Base-by-base conservation (phyloP, 495 filamentous ascomycete species). In the Diplogelasinospora grovesii region DNA sequence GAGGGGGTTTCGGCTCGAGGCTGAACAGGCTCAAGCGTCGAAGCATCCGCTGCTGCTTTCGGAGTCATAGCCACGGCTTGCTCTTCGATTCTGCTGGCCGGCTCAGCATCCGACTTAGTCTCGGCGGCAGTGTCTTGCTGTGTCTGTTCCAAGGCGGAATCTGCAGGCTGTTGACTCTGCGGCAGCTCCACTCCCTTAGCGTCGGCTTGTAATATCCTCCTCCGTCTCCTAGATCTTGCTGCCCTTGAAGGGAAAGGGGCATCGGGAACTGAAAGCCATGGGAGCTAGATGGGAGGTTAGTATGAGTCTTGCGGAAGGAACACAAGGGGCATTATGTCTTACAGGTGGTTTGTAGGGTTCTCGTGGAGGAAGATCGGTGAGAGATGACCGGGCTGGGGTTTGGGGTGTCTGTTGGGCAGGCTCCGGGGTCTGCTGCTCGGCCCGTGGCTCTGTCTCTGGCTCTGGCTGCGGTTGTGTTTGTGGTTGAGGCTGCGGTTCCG, bases 191-290 rank as follows among this genome's bases (percentile, higher is more conserved):
- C 48, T 2, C 45, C 21, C 25, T 53, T 54, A 3, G 46, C 46
- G 41, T 66, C 52, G 30, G 56, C 56, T 22, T 36, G 51, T 18
- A 58, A 36, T 27, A 56, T 52, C 36, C 57, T 60, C 46, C 54
- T 60, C 48, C 57, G 58, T 49, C 51, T 59, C 39, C 46, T 60
- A 28, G 57, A 51, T 50, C 48, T 65, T 21, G 61, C 32, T 4
- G 59, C 48, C 43, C 65, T 65, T 1, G 59, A 56, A 19, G 89
- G 86, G 55, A 92, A 94, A 3, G 74, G 57, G 11, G 61, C 48
- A 16, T 83, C 78, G 3, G 81, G 77, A 22, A 72, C 69, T 19
- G 88, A 94, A n/a, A 81, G 68, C 88, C 88, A 94, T 8, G 89
- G 89, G 3, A 95, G 65, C 79, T 86, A 50, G 18, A 45, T 15